Evolutionary conservation across 1,284 basidiomycete genomes (phyloP), one percentile per base, ranked within the genome.

Genomic region (Pseudozyma tsukubaensis): DNA sequence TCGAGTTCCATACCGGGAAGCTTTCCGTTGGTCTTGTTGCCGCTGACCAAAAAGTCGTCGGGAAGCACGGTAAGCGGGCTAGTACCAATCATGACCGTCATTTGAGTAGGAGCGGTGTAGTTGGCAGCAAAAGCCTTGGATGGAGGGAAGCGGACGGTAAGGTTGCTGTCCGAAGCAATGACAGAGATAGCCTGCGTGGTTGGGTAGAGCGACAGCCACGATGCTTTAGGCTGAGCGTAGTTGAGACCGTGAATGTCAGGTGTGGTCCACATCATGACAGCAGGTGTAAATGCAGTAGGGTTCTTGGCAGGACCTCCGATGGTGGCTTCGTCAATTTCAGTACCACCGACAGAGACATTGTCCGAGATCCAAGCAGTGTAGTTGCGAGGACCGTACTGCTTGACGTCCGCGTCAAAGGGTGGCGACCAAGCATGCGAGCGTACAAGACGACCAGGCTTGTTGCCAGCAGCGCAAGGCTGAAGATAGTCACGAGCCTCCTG

Each of bases 291-390:
- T 0, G 65, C 65, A 1, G 59, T 61, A 6, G 59, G 59, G 36
- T 62, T 68, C 54, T 62, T 68, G 49, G 65, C 65, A 13, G 65
- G 65, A 19, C 65, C 65, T 4, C 65, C 65, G 11, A 68, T 68
- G 50, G 16, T 36, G 19, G 59, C 65, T 45, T 68, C 59, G 42
- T 68, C 65, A 16, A 68, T 68, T 59, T 68, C 59, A 13, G 65
- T 68, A 14, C 65, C 59, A n/a, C 65, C 65, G 18, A 60, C 65
- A 9, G 65, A 57, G 40, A 68, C 43, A 16, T 68, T 68, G 49
- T 52, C 40, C 35, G 54, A 49, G 37, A 68, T 68, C 59, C 59
- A 68, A 10, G 65, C 65, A 8, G 65, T 68, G 65, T 68, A 68
- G 51, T 68, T 68, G 35, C 65, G 59, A 47, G 65, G 65, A n/a